Evolutionary conservation across 1,284 basidiomycete species (phyloP), one percentile per base, ranked within the genome.

Genomic region (Melampsora abietis-canadensis): DNA sequence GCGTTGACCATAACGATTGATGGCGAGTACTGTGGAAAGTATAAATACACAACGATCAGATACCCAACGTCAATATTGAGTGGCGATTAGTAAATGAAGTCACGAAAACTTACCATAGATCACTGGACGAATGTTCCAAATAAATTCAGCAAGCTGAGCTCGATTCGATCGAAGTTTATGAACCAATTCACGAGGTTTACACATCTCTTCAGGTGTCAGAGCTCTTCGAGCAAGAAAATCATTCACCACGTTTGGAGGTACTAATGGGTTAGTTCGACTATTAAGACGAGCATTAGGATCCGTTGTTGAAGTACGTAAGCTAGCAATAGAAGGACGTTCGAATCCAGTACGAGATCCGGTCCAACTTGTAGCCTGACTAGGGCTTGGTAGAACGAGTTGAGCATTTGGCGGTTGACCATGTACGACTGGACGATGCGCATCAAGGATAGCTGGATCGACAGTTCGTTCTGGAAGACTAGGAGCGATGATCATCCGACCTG

Each of bases 61-160:
- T 12, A 14, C 24, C 30, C 1, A 8, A 12, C 21, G 15, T 40
- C 21, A 7, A 59, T n/a, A 24, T 17, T 24, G 30, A 44, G 40
- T 47, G n/a, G 2, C 4, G 7, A 34, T n/a, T 10, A 30, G 14
- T 12, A 5, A 24, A 31, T 40, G 4, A 48, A 21, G 27, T 59
- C 4, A 5, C 27, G 27, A 44, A 0, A 12, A 77, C 79, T 67
- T 19, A 82, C 80, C 80, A 70, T 82, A 81, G 37, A 82, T 72
- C 0, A 82, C 75, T 3, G 81, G 81, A 6, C 81, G 65, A 0
- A 81, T 59, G 70, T 82, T 82, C 79, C 79, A 82, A 54, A 81
- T 79, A 21, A 80, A 63, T 76, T 82, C 81, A 10, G 80, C 79
- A 30, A 79, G 46, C 46, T 54, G 48, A 51, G 63, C 70, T 19